Conservation (phyloP, 2,329 filamentous ascomycete species). For the Verticillium alfalfae region DNA sequence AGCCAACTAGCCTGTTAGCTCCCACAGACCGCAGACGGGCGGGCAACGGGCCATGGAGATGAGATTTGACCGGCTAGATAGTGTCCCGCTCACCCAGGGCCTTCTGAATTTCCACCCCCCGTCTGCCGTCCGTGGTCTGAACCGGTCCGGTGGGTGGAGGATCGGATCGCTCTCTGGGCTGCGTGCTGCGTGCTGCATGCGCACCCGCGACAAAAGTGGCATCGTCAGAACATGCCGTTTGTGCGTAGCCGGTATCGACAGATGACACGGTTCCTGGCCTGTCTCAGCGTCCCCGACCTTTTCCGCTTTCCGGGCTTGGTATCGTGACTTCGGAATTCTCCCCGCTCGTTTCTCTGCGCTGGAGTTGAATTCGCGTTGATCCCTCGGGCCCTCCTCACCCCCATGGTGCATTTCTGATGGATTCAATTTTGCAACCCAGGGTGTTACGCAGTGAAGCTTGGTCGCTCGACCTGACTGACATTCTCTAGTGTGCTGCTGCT, state of each 20-base stretch:
- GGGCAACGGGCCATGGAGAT: not conserved
- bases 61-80: not conserved
- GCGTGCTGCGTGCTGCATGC: no score
- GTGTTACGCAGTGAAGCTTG: no score
- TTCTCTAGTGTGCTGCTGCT: no score
- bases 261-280: not conserved
- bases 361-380: not conserved
- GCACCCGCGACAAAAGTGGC: not conserved
- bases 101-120: not conserved
- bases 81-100: not conserved
- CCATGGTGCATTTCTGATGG: no score
- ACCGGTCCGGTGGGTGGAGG: not conserved
- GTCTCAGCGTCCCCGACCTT: not conserved
- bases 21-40: not conserved
- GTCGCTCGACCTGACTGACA: no score
- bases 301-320: not conserved
- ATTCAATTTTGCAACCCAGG: no score
- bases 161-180: not conserved
- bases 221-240: not conserved
- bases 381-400: no score
- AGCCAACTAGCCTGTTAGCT: no score
- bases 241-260: not conserved
- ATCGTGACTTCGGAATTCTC: not conserved
- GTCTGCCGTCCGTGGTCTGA: not conserved
- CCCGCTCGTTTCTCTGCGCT: not conserved